Evolutionary conservation across 768 basidiomycete genomes (phyloP).

Genomic region (Suillus clintonianus): DNA sequence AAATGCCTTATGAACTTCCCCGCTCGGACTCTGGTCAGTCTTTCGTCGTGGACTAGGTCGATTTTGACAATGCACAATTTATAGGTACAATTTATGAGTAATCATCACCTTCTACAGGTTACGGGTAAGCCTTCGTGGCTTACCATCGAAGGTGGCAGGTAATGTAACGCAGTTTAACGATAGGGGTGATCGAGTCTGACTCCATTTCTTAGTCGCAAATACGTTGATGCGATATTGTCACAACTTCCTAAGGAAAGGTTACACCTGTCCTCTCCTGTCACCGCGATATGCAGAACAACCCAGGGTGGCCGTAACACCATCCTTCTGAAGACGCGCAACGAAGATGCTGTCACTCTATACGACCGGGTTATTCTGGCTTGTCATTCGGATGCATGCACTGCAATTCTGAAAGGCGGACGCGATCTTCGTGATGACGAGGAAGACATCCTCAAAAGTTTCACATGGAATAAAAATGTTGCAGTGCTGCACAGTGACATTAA

Average conservation of each 20-base stretch:
- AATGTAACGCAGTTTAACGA: conserved; percentile 10
- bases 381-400: conserved; percentile 56
- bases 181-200: neutral
- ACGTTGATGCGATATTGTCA: conserved; percentile 63
- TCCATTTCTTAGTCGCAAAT: conserved; percentile 48
- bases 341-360: conserved; percentile 43
- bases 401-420: too few species aligned
- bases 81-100: conserved; percentile 62
- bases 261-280: conserved; percentile 61
- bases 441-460: conserved; percentile 54
- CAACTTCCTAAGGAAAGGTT: conserved; percentile 52
- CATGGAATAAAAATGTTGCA: conserved; percentile 69
- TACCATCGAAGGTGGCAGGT: conserved; percentile 76
- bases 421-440: conserved; percentile 43
- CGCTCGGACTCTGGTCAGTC: conserved; percentile 57
- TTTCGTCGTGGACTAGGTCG: conserved; percentile 37
- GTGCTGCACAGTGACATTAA: conserved; percentile 64
- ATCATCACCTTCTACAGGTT: conserved; percentile 74
- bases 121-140: conserved; percentile 72
- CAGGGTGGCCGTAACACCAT: conserved; percentile 25
- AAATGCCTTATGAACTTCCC: conserved; percentile 72
- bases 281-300: conserved; percentile 38
- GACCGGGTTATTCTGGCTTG: conserved; percentile 77
- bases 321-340: conserved; percentile 47
- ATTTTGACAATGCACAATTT: neutral